These are phyloP conservation scores for Pseudogymnoascus sp. DNA, from an alignment of 2,329 filamentous ascomycete species.

Conservation along the genomic window DNA sequence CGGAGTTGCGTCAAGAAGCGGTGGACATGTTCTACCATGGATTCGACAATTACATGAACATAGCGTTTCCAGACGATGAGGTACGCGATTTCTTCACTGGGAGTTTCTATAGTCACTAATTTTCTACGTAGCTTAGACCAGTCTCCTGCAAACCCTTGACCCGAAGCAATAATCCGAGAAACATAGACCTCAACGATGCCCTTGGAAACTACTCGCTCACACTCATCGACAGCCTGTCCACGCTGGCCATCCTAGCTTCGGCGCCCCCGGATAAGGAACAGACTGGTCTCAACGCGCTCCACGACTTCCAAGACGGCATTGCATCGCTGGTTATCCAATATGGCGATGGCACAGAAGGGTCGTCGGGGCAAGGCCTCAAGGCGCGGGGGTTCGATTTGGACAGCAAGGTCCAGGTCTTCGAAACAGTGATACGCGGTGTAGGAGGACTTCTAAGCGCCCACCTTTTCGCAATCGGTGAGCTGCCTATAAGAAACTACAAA, in stretches of 20 bases:
- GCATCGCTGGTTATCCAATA: constrained; percentile 70
- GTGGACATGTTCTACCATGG: constrained; percentile 93
- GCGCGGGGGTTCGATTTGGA: constrained; percentile 85
- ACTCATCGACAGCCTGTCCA: constrained; percentile 89
- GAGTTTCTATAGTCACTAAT: background rate
- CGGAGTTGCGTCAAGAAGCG: constrained; percentile 49
- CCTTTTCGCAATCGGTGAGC: constrained; percentile 80
- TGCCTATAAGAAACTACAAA: constrained; percentile 75
- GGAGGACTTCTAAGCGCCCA: constrained; percentile 89
- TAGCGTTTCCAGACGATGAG: constrained; percentile 95
- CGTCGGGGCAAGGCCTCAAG: constrained; percentile 60
- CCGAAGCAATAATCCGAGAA: constrained; percentile 71
- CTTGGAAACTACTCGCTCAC: constrained; percentile 96
- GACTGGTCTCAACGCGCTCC: constrained; percentile 52
- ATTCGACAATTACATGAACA: constrained; percentile 85
- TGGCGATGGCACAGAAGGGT: constrained; percentile 69
- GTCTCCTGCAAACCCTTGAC: constrained; percentile 77
- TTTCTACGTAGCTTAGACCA: constrained; percentile 58
- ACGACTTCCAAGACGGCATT: constrained; percentile 74
- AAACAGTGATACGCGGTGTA: constrained; percentile 89
- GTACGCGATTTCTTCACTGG: constrained; percentile 31
- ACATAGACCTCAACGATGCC: constrained; percentile 88
- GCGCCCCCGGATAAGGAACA: constrained; percentile 48
- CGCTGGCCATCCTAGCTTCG: constrained; percentile 83
- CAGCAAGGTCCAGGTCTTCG: constrained; percentile 97